These are phyloP conservation scores for Vitis vinifera DNA, from an alignment of 164 flowering plant genomes.

Conservation along the genomic window DNA sequence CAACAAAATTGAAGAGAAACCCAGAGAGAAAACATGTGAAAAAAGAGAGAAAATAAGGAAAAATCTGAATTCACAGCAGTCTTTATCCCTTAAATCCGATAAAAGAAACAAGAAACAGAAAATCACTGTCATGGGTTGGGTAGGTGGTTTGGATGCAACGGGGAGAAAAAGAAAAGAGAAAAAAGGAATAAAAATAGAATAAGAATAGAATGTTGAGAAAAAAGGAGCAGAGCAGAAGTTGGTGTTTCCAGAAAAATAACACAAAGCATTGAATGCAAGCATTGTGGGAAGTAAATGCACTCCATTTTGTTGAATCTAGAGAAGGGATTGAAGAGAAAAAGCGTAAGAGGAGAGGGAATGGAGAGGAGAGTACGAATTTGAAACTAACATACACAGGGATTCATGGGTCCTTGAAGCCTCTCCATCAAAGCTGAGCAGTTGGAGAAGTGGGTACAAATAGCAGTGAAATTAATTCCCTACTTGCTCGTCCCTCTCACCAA, in stretches of 20 bases:
- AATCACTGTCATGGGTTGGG: not conserved
- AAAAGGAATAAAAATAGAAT: conserved; percentile 10
- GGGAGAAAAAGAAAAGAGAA: conserved; percentile 1
- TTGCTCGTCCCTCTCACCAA: not conserved
- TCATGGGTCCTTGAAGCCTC: conserved; percentile 57
- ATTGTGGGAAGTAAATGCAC: conserved; percentile 23
- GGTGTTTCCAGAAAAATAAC: conserved; percentile 17
- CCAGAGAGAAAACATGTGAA: not conserved
- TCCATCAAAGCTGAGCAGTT: conserved; percentile 41
- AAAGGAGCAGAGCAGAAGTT: conserved; percentile 5
- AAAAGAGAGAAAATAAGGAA: not conserved
- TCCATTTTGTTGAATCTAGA: conserved; percentile 12
- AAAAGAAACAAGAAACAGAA: not conserved
- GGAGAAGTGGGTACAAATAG: conserved; percentile 7
- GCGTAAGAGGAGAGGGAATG: not conserved
- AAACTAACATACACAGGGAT: conserved; percentile 43
- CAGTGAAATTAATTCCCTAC: not conserved
- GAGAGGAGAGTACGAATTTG: not conserved
- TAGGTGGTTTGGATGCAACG: not conserved
- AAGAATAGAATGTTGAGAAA: conserved; percentile 14
- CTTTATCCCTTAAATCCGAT: no score
- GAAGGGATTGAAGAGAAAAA: conserved; percentile 7
- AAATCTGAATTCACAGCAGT: not conserved
- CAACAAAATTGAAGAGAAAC: conserved; percentile 10
- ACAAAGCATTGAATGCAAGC: conserved; percentile 28